These are phyloP conservation scores for Syncephalastrum contaminatum DNA, from an alignment of 371 early-diverging fungal genomes.

Conservation along the genomic window DNA sequence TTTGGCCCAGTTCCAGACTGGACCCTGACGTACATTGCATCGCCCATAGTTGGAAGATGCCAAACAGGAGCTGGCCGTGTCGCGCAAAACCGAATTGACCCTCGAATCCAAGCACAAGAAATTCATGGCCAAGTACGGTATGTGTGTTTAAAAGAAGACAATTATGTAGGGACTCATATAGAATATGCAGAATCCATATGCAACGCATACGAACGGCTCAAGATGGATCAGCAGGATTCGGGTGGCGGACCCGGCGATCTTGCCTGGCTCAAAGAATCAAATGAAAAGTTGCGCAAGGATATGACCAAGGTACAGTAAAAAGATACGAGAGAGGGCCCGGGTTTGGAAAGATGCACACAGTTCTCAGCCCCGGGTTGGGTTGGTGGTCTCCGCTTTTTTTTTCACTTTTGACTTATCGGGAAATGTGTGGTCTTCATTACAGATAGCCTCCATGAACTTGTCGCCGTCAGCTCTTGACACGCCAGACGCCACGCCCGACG, in stretches of 20 bases:
- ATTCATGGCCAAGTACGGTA: slow-evolving; percentile 38
- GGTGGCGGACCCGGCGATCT: slow-evolving; percentile 11
- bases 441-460: background rate
- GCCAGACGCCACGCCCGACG: no score
- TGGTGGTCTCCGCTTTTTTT: background rate
- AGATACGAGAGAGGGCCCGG: background rate
- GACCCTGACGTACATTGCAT: background rate
- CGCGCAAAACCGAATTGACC: slow-evolving; percentile 36
- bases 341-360: background rate
- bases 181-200: slow-evolving; percentile 27
- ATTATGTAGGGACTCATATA: background rate
- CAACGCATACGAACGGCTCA: slow-evolving; percentile 29
- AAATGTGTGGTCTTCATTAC: background rate
- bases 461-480: no score
- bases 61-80: slow-evolving; percentile 40
- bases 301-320: slow-evolving; percentile 31
- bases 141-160: slow-evolving; percentile 3
- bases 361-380: background rate
- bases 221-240: slow-evolving; percentile 23
- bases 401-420: background rate
- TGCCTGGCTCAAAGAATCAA: slow-evolving; percentile 37
- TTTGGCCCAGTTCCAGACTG: background rate
- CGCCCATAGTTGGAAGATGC: slow-evolving; percentile 39
- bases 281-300: slow-evolving; percentile 40
- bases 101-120: slow-evolving; percentile 49